Base-by-base conservation (phyloP, 2,329 filamentous ascomycete genomes). In the Pseudogymnoascus sp. region DNA sequence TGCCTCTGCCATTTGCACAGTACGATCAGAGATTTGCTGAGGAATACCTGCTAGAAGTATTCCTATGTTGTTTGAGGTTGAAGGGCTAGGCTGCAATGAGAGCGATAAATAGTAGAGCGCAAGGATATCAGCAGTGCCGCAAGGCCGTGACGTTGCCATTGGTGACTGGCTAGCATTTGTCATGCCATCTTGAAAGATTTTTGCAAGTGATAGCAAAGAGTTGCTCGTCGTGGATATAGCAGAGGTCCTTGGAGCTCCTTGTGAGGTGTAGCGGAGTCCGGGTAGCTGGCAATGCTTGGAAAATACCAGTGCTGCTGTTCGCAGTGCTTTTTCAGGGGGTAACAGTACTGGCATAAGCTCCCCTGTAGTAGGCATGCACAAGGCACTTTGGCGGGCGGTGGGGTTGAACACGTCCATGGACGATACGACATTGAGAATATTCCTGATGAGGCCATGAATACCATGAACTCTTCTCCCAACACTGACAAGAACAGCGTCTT, bases 131-230 rank as follows among this genome's bases (percentile, higher is more conserved):
- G 91, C 87, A 23, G 97, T 91, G 1, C 91, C 89, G 49, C 88
- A 87, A 2, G 87, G 83, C 63, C 86, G 85, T 64, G 84, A 83
- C 21, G 84, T 77, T 9, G 83, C 77, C 40, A 78, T 77, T 9
- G 82, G 79, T 16, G 69, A 61, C 18, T 69, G 70, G 18, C 83
- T 83, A 16, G 86, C 87, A 63, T 85, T 91, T 2, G 93, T 91
- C 85, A 97, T 93, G 31, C 90, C 88, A 77, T 99, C 95, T 75
- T 99, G 95, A 67, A 96, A 96, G 37, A 99, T 99, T 75, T 99
- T 99, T 21, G 95, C 95, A 42, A 99, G 79, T 0, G 95, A 99
- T 1, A 99, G 81, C 16, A 99, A 79, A 0, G 93, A 96, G 73
- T 99, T 99, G 75, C 95, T 97, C 0, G 93, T 97, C 0, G 93